Base-by-base conservation (phyloP, 768 basidiomycete species). In the Lactarius psammicola region DNA sequence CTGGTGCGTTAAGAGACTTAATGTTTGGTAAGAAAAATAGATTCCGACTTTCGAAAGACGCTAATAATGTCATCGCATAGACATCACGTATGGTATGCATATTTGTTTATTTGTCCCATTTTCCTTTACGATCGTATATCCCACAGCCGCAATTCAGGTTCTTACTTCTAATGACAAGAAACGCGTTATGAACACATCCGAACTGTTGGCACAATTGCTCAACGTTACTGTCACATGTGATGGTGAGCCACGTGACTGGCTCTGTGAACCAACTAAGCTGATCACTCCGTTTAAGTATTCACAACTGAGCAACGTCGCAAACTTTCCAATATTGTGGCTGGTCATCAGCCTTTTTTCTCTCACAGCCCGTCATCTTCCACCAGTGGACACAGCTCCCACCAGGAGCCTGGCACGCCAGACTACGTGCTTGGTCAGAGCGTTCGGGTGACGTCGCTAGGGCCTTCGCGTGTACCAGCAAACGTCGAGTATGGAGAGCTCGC, bases 401-500 rank as follows among this genome's bases (percentile, higher is more conserved):
- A 59, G 10, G 66, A 67, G 13, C 61, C 58, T 26, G 54, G 64
- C 44, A 70, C 69, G 9, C 69, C 67, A 26, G 69, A 70, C 38
- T 64, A 58, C 26, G 8, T 40, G n/a, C n/a, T 49, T 55, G 78
- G 88, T 36, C 80, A 85, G 51, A 73, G 90, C 31, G 84, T 90
- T 54, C 83, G 89, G 71, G 86, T 87, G 3, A 80, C 90, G 54
- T 85, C 83, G 46, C 85, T 87, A 67, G 81, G 88, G 58, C 78
- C 90, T 68, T 76, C 76, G 4, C 57, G 57, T 23, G 28, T 38
- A 42, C 13, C 61, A 46, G 40, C 57, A 55, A 67, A 63, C 49
- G 31, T 59, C 31, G 66, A 67, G 28, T 68, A 68, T 26, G 60
- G 65, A 23, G 60, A 65, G 18, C 60, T 69, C 18, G 68, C 68